A percentile compares a stretch with the other conserved stretches of the same genome.
Evolutionary conservation across 768 basidiomycete species (phyloP).

Genomic region (Rossbeevera mucosa): DNA sequence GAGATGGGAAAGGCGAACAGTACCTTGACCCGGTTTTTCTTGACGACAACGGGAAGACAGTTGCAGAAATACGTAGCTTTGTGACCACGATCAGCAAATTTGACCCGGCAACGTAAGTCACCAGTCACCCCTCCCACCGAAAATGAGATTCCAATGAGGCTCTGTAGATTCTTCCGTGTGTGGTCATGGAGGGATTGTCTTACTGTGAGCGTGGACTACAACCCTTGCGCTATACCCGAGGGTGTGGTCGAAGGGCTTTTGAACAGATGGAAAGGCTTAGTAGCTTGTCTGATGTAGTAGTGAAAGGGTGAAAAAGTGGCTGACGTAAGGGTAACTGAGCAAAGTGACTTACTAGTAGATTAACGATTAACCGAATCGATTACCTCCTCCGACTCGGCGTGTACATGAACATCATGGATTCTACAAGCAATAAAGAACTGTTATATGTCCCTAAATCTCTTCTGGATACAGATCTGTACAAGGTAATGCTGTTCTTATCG

Average conservation of each 20-base stretch:
- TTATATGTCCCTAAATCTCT: conserved; percentile 44
- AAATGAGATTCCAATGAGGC: no score
- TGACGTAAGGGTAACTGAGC: conserved; percentile 77
- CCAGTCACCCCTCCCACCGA: background rate
- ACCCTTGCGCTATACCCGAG: background rate
- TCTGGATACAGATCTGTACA: conserved; percentile 93
- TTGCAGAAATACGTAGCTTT: background rate
- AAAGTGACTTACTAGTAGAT: no score
- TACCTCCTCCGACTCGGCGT: no score
- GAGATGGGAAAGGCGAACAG: background rate
- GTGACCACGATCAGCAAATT: background rate
- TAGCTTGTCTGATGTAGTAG: background rate
- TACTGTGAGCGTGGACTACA: conserved; percentile 2
- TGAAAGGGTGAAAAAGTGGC: conserved; percentile 63
- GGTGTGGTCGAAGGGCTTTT: background rate
- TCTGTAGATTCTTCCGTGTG: background rate
- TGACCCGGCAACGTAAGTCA: background rate
- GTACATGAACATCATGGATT: conserved; percentile 1
- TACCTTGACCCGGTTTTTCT: background rate
- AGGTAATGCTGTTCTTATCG: conserved; percentile 41
- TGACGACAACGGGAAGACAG: background rate
- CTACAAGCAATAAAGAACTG: conserved; percentile 4
- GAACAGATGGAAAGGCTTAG: conserved; percentile 1
- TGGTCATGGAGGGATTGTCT: conserved; percentile 3
- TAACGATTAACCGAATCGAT: no score